A percentile compares a stretch with the other conserved stretches of the same genome.
These are phyloP conservation scores for Neurospora sp. DNA, from an alignment of 495 filamentous ascomycete genomes.

Conservation along the genomic window DNA sequence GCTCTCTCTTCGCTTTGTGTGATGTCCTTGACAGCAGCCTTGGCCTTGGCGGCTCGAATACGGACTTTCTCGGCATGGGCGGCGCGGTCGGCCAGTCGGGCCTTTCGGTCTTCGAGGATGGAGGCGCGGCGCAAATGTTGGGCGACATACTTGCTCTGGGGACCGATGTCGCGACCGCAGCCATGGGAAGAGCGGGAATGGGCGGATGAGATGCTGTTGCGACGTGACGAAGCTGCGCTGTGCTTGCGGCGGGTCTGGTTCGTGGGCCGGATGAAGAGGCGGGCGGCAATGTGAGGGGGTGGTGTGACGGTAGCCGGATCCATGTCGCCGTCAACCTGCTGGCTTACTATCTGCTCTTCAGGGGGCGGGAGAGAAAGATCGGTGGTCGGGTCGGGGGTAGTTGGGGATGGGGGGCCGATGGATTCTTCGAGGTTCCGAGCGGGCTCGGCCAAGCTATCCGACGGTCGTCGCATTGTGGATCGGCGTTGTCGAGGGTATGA, in stretches of 20 bases:
- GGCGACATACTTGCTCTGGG: conserved; percentile 72
- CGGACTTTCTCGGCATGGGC: conserved; percentile 97
- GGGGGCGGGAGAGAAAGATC: conserved; percentile 25
- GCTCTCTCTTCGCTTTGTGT: conserved; percentile 70
- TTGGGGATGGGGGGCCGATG: conserved; percentile 23
- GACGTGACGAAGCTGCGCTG: conserved; percentile 75
- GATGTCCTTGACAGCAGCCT: conserved; percentile 54
- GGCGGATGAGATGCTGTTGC: conserved; percentile 79
- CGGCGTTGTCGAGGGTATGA: not conserved
- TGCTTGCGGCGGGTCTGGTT: conserved; percentile 63
- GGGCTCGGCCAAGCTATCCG: conserved; percentile 33
- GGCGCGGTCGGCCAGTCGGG: conserved; percentile 82
- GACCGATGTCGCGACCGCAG: conserved; percentile 47
- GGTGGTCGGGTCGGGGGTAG: conserved; percentile 18
- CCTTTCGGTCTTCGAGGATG: conserved; percentile 88
- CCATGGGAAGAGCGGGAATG: conserved; percentile 58
- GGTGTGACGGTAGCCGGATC: conserved; percentile 45
- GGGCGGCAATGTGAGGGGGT: conserved; percentile 75
- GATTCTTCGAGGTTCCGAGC: conserved; percentile 37
- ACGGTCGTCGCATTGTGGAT: conserved; percentile 31
- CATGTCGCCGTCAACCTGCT: conserved; percentile 15
- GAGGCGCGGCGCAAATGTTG: conserved; percentile 85
- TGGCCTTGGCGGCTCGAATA: conserved; percentile 73
- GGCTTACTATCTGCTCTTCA: conserved; percentile 22
- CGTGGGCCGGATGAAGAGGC: conserved; percentile 59